These are phyloP conservation scores for Termitomyces bulborhizus DNA, from an alignment of 768 basidiomycete genomes.

Conservation along the genomic window DNA sequence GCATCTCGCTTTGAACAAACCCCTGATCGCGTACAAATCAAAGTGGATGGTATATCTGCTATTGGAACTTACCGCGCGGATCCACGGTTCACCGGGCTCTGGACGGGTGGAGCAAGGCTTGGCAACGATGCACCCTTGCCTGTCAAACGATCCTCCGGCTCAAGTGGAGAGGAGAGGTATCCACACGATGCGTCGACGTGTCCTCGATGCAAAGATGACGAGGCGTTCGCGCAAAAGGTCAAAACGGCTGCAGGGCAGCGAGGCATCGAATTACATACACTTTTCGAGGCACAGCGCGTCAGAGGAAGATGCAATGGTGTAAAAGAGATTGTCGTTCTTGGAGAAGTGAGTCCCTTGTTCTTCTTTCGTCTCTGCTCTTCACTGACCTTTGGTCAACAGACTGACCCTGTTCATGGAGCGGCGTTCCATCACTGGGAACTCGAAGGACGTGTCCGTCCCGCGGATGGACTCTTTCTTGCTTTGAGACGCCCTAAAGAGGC, in stretches of 20 bases:
- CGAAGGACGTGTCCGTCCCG: slow-evolving; percentile 6
- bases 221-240: neutral
- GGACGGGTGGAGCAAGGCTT: slow-evolving; percentile 2
- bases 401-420: neutral
- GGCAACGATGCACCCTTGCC: neutral
- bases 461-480: slow-evolving; percentile 4
- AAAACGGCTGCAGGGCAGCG: neutral
- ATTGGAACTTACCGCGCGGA: neutral
- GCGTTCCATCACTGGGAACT: slow-evolving; percentile 4
- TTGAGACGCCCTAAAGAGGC: neutral
- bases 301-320: slow-evolving; percentile 42
- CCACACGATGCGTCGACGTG: slow-evolving; percentile 1
- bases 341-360: slow-evolving; percentile 33
- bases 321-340: slow-evolving; percentile 54
- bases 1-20: neutral
- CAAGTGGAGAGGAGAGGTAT: neutral
- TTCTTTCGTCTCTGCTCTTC: neutral
- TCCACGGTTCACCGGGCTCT: slow-evolving; percentile 10
- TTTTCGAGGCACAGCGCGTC: slow-evolving; percentile 1
- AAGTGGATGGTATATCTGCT: neutral
- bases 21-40: neutral
- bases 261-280: neutral
- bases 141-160: neutral
- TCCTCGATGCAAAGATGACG: neutral
- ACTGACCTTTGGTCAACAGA: neutral